Base-by-base conservation (phyloP, 2,329 filamentous ascomycete species). In the Fusarium falciforme region DNA sequence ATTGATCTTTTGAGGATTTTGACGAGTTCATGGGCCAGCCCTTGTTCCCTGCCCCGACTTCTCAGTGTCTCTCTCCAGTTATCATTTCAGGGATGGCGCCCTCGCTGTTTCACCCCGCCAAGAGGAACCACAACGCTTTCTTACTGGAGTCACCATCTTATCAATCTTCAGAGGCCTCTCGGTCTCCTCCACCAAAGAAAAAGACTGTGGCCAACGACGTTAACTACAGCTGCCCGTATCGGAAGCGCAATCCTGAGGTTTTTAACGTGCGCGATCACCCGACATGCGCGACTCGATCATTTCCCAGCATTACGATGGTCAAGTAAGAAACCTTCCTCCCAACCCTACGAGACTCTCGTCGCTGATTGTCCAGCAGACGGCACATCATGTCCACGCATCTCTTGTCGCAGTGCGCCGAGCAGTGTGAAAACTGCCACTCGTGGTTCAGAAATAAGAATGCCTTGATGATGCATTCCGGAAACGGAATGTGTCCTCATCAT, bases 261-360 rank as follows among this genome's bases (percentile, higher is more conserved):
- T 65, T 65, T 16, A 65, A 61, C 6, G 42, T 59, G 6, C 63
- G 54, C 31, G 31, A 65, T 36, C 33, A 65, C 22, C 54, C 31
- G 6, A 49, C 55, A 9, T 65, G 63, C 31, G 63, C 63, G 22
- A 60, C 42, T 14, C 31, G 42, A 4, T 59, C 54, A 1, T 65
- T 65, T 22, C 25, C 31, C 14, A 49, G 17, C 3, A 65, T 65
- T n/a, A 49, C 54, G 1, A 55, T 65, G 31, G 40, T 65, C 31
- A 65, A 65, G 63, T 65, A 6, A 27, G 25, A 12, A 14, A 8
- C 14, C 17, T 9, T 29, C 29, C 12, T 36, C 20, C 20, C 33
- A 16, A 35, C 17, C 49, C 14, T 9, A 1, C n/a, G 16, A 36
- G 33, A 58, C 9, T 11, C 31, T 9, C 5, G 29, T 57, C 6